Percentiles rank a stretch among this genome's conserved stretches.
Conservation (phyloP, 2,329 filamentous ascomycete species). For the Penicillium corylophilum region DNA sequence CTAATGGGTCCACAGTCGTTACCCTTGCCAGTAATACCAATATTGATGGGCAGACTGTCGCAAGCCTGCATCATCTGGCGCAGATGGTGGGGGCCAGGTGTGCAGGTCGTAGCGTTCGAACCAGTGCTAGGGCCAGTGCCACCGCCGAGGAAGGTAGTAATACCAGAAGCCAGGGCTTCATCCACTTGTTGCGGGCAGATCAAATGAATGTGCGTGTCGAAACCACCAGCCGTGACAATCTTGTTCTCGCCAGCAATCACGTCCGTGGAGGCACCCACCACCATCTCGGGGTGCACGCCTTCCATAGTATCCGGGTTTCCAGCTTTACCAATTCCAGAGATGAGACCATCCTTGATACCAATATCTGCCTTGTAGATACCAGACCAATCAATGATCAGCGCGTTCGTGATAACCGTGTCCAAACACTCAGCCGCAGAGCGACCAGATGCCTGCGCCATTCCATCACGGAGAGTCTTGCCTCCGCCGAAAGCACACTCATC, state of each 20-base stretch:
- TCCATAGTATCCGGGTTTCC: conserved; percentile 98
- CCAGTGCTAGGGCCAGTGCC: conserved; percentile 91
- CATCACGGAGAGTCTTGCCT: conserved; percentile 88
- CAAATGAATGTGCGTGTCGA: conserved; percentile 89
- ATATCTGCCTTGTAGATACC: conserved; percentile 98
- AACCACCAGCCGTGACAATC: conserved; percentile 85
- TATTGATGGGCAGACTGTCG: conserved; percentile 78
- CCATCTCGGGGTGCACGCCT: conserved; percentile 72
- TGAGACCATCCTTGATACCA: conserved; percentile 82
- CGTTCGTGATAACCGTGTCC: conserved; percentile 86
- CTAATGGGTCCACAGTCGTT: conserved; percentile 73
- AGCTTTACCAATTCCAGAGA: conserved; percentile 88
- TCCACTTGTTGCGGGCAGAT: conserved; percentile 91
- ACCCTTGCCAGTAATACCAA: conserved; percentile 90
- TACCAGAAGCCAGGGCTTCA: conserved; percentile 78
- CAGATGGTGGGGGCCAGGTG: conserved; percentile 79
- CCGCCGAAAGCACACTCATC: conserved; percentile 96
- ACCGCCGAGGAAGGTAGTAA: conserved; percentile 88
- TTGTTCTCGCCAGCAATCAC: conserved; percentile 87
- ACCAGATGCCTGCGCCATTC: conserved; percentile 90
- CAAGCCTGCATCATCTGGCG: conserved; percentile 86
- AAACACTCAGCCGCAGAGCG: conserved; percentile 69
- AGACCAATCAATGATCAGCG: conserved; percentile 83
- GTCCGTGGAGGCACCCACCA: conserved; percentile 86
- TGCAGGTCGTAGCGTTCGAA: conserved; percentile 90